These are phyloP conservation scores for Cetraspora pellucida DNA, from an alignment of 192 early-diverging fungal genomes.

Conservation along the genomic window DNA sequence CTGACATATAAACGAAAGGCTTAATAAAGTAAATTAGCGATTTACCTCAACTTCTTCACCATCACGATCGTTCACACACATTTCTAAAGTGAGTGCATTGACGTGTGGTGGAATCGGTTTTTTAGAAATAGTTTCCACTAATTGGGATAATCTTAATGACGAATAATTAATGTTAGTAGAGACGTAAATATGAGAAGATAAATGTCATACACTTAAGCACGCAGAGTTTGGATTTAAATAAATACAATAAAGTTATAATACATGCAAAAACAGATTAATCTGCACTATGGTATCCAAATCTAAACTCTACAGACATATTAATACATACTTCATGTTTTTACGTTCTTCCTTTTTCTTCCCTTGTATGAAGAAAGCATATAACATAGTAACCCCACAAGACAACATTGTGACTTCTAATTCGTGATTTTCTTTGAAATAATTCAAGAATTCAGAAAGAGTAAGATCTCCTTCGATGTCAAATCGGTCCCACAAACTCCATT, in stretches of 20 bases:
- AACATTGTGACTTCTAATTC: constrained; percentile 92
- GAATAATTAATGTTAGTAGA: background rate
- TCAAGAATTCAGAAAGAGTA: constrained; percentile 88
- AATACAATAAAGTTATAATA: background rate
- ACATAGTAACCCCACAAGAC: constrained; percentile 88
- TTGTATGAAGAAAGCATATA: constrained; percentile 87
- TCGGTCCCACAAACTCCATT: constrained; percentile 95
- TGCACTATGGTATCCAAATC: background rate
- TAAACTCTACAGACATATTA: background rate
- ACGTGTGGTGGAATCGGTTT: constrained; percentile 88
- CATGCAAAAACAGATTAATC: constrained; percentile 31
- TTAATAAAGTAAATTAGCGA: constrained; percentile 20
- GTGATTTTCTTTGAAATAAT: constrained; percentile 79
- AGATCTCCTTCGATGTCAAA: constrained; percentile 84
- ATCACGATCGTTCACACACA: constrained; percentile 84
- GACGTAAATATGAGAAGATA: background rate
- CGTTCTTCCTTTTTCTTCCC: constrained; percentile 87
- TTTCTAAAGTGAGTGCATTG: constrained; percentile 81
- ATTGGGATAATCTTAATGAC: constrained; percentile 65
- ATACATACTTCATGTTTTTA: constrained; percentile 69
- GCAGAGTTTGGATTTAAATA: background rate
- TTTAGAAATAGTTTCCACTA: constrained; percentile 74
- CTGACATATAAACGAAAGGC: constrained; percentile 19
- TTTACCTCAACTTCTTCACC: constrained; percentile 88
- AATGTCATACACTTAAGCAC: background rate